Evolutionary conservation across 2,329 filamentous ascomycete species (phyloP).

Genomic region (Claviceps spartinae): DNA sequence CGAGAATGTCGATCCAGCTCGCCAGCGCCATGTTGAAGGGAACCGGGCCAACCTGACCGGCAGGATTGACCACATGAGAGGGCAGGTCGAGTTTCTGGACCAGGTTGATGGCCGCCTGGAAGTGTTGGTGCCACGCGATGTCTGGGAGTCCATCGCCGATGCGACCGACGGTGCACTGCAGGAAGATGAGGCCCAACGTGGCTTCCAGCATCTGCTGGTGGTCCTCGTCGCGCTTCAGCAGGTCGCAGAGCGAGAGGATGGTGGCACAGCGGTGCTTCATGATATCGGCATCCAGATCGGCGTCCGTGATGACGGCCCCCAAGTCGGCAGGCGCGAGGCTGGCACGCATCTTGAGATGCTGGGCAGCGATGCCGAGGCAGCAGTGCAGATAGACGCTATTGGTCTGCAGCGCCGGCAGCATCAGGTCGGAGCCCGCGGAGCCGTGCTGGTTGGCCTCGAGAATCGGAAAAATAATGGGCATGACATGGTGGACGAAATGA

Average conservation of each 20-base stretch:
- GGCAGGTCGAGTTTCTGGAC: constrained; percentile 77
- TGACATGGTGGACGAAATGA: constrained; percentile 79
- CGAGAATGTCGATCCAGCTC: constrained; percentile 94
- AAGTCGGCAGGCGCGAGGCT: constrained; percentile 52
- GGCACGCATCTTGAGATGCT: constrained; percentile 69
- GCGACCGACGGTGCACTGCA: constrained; percentile 82
- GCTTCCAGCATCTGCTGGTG: constrained; percentile 85
- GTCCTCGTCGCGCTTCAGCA: constrained; percentile 65
- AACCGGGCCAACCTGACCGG: constrained; percentile 40
- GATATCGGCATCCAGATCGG: constrained; percentile 79
- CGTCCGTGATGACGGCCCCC: constrained; percentile 43
- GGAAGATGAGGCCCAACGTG: constrained; percentile 88
- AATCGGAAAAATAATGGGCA: constrained; percentile 83
- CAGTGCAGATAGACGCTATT: constrained; percentile 94
- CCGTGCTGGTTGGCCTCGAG: constrained; percentile 82
- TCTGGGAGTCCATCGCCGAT: constrained; percentile 75
- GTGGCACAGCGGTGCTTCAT: constrained; percentile 84
- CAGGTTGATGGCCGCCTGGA: constrained; percentile 76
- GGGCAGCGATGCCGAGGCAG: constrained; percentile 83
- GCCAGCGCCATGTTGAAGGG: constrained; percentile 94
- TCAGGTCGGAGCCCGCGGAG: constrained; percentile 64
- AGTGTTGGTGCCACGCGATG: constrained; percentile 95
- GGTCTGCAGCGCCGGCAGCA: constrained; percentile 74
- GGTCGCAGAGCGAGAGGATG: constrained; percentile 72
- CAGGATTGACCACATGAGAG: constrained; percentile 46